Conservation (phyloP, 176 grass and related monocot species). For the Zea luxurians region DNA sequence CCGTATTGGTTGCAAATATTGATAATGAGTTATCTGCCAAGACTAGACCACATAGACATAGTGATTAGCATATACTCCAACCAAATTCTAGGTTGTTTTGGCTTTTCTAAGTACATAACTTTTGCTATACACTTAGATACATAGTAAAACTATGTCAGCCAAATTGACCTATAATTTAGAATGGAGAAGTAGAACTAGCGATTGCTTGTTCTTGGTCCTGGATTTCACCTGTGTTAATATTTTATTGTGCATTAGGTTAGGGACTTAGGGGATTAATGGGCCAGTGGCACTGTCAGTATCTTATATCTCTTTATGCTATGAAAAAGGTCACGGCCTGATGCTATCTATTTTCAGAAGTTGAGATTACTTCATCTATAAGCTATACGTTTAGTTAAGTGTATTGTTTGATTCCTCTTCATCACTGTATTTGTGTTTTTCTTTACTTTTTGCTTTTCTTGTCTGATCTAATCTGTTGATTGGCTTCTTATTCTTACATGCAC, state of each 20-base stretch:
- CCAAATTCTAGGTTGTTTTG: background rate
- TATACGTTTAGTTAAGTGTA: conserved; percentile 4
- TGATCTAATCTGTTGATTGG: background rate
- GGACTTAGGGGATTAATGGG: background rate
- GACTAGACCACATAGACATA: background rate
- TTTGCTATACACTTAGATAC: no score
- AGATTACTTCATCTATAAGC: no score
- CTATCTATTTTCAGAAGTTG: background rate
- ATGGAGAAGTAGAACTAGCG: no score
- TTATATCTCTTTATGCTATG: background rate
- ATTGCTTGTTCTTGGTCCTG: background rate
- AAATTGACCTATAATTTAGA: no score
- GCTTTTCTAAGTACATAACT: no score
- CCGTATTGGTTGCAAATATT: background rate
- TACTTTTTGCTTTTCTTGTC: background rate
- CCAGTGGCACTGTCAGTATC: background rate
- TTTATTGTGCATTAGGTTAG: background rate
- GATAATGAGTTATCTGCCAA: background rate
- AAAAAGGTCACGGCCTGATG: background rate
- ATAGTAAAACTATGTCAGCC: no score
- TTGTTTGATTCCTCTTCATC: background rate
- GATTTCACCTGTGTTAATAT: background rate
- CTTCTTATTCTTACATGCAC: background rate
- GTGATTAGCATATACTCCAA: background rate
- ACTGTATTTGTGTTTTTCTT: background rate